Evolutionary conservation across 495 filamentous ascomycete species (phyloP), one percentile per base, ranked within the genome.

Genomic region (Penicillium canescens): DNA sequence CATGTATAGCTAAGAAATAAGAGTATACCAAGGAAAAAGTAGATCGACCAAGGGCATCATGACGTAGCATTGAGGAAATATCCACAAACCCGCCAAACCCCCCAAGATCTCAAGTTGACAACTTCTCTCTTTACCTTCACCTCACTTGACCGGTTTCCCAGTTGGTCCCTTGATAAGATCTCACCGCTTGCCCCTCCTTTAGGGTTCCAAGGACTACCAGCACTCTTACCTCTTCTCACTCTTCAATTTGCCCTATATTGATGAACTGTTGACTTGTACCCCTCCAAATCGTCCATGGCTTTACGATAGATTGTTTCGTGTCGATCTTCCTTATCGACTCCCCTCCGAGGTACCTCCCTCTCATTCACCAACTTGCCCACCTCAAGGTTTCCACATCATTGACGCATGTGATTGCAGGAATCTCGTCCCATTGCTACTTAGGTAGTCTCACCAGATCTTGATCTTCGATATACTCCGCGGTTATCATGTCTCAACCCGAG

Each of bases 401-500:
- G 14, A 39, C 44, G 34, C 46, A 57, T 57, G 54, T 55, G 43
- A 58, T 66, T 56, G 40, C 49, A 60, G 43, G 21, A 28, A 18
- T 47, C 41, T 52, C 54, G 34, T 42, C 55, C 34, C 50, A 52
- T 55, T 44, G 45, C 49, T 12, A 40, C 46, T 9, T 31, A 31
- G 42, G 39, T 31, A 43, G n/a, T 34, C 28, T 42, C 38, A 10
- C 40, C 55, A 36, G 41, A 28, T 46, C 18, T 49, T 43, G 24
- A 51, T 36, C 45, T 34, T 40, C 41, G 12, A 43, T 38, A 60
- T 45, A 42, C 46, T 9, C 46, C 42, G 34, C 21, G 11, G 40
- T 42, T 46, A 35, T 51, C 48, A 76, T 76, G 75, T 66, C 69
- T 55, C 63, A 69, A 43, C 55, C 66, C 60, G 61, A 56, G 34